Evolutionary conservation across 2,329 filamentous ascomycete genomes (phyloP).

Genomic region (Arthroderma uncinatum): DNA sequence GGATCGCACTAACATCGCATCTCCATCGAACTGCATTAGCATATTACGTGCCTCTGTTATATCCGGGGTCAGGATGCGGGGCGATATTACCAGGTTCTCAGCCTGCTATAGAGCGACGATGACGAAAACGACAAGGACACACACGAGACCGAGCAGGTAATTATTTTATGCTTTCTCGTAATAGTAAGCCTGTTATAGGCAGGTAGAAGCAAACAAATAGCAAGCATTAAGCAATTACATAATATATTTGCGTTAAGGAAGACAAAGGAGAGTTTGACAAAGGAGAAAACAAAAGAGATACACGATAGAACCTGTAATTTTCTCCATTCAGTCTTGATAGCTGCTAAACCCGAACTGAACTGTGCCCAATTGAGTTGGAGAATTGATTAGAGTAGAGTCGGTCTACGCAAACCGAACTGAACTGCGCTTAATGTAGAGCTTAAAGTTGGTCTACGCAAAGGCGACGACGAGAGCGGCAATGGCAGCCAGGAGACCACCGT

Average conservation of each 20-base stretch:
- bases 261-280: background rate
- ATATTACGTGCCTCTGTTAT: background rate
- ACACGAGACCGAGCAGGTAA: too few relatives aligned
- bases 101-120: too few relatives aligned
- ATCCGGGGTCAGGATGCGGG: background rate
- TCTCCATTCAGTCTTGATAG: too few relatives aligned
- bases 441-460: conserved; percentile 1
- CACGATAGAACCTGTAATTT: background rate
- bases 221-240: background rate
- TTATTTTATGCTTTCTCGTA: too few relatives aligned
- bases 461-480: conserved; percentile 11
- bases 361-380: too few relatives aligned
- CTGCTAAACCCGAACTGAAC: too few relatives aligned
- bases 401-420: too few relatives aligned
- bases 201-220: background rate
- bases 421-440: background rate
- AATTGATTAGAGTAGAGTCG: too few relatives aligned
- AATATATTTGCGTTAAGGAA: background rate
- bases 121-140: too few relatives aligned
- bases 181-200: background rate
- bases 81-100: too few relatives aligned
- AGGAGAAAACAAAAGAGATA: background rate
- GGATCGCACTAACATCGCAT: background rate
- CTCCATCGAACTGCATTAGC: background rate
- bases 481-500: conserved; percentile 12